These are phyloP conservation scores for Trapa bicornis DNA, from an alignment of 345 rosid genomes.

Conservation along the genomic window DNA sequence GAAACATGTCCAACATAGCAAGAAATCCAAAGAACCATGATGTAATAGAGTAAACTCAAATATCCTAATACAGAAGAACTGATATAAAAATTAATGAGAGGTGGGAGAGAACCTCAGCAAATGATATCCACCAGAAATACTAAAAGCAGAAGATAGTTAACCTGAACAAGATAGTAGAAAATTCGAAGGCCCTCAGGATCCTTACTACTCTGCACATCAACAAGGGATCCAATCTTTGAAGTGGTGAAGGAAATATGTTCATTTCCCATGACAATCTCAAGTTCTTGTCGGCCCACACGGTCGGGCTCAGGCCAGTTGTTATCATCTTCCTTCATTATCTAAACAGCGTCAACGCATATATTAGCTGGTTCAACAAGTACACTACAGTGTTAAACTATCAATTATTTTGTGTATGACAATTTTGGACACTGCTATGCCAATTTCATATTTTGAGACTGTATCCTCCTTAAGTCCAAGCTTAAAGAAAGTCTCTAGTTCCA, in stretches of 20 bases:
- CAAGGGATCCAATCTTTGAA: slow-evolving; percentile 95
- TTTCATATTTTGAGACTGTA: not conserved
- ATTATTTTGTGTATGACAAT: not conserved
- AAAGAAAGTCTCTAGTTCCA: not conserved
- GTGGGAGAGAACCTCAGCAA: not conserved
- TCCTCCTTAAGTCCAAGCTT: not conserved
- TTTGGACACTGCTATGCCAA: not conserved
- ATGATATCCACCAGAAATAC: not conserved
- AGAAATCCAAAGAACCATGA: not conserved
- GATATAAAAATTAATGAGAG: not conserved
- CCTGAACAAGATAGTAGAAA: slow-evolving; percentile 99
- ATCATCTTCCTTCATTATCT: slow-evolving; percentile 99
- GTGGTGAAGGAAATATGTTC: slow-evolving; percentile 95
- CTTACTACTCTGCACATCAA: slow-evolving; percentile 86
- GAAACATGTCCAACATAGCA: not conserved
- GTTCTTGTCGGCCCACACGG: slow-evolving; percentile 91
- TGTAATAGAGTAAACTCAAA: not conserved
- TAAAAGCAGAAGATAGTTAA: slow-evolving; percentile 12
- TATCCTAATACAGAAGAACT: not conserved
- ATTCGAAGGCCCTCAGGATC: slow-evolving; percentile 99
- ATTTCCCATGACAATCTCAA: slow-evolving; percentile 94
- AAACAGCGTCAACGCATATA: not conserved
- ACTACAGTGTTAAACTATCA: not conserved
- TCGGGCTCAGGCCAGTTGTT: slow-evolving; percentile 98
- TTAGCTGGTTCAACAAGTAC: not conserved